Evolutionary conservation across 2,329 filamentous ascomycete genomes (phyloP).

Genomic region (Fusarium decemcellulare): DNA sequence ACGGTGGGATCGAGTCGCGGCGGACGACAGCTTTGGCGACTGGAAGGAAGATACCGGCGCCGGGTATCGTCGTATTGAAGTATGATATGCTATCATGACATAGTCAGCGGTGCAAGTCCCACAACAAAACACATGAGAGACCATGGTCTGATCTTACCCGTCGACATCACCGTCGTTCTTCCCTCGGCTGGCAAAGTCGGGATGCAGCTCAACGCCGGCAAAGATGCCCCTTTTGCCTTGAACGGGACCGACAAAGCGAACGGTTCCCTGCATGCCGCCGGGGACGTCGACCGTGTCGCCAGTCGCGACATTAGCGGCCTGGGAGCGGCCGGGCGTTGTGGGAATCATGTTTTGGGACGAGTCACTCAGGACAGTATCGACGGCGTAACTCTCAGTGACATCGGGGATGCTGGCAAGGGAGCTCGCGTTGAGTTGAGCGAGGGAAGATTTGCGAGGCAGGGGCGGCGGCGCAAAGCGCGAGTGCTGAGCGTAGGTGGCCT

Average conservation of each 20-base stretch:
- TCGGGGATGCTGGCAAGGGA: conserved; percentile 77
- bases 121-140: background rate
- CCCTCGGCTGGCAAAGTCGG: conserved; percentile 84
- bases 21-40: conserved; percentile 83
- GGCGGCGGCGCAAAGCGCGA: conserved; percentile 63
- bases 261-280: conserved; percentile 90
- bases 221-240: conserved; percentile 92
- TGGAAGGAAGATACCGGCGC: conserved; percentile 94
- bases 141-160: conserved; percentile 71
- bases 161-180: conserved; percentile 99
- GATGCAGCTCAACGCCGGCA: conserved; percentile 89
- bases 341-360: conserved; percentile 62
- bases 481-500: conserved; percentile 64
- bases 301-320: conserved; percentile 71
- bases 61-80: conserved; percentile 83
- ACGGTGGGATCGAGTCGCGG: conserved; percentile 71
- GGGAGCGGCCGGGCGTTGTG: conserved; percentile 66
- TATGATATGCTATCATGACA: conserved; percentile 72
- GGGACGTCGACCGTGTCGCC: conserved; percentile 93
- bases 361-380: conserved; percentile 65
- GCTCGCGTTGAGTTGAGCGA: conserved; percentile 76
- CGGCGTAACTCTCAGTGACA: conserved; percentile 74
- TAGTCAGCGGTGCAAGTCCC: conserved; percentile 8
- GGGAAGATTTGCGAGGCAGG: conserved; percentile 78
- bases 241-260: conserved; percentile 91